Base-by-base conservation (phyloP, 257 asterid species). In the Catharanthus roseus region DNA sequence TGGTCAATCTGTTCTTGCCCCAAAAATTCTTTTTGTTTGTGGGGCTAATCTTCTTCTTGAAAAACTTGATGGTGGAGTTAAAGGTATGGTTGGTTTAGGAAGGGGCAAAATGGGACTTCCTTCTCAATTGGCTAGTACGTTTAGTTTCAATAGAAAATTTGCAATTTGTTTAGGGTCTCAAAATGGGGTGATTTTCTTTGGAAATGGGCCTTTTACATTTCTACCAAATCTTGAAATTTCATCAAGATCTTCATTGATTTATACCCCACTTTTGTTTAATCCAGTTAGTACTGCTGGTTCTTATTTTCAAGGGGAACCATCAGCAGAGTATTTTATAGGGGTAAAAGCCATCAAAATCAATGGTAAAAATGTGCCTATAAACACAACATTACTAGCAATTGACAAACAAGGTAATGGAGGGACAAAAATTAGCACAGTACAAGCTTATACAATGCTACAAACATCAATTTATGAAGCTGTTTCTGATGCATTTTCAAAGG, bases 71-170 rank as follows among this genome's bases (percentile, higher is more conserved):
- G 69, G 38, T 28, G 83, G 83, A 23, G 85, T 55, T 0, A 71
- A 72, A 6, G 92, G 92, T 16, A 78, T 83, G 55, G 83, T 71
- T 1, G 93, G 93, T 15, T 82, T 87, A 18, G 90, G 92, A 2
- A 65, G 86, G 47, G 77, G 68, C 24, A 70, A 41, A 0, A 79
- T 78, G 6, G 78, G 81, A 6, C 70, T 85, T 10, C 88, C 88
- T 12, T 79, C 85, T 4, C 75, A 83, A 26, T 44, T 87, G 23
- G 65, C 90, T 8, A 42, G 53, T 44, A 76, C 67, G 0, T 79
- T 83, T 23, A 73, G 81, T 55, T 78, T 87, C 28, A 44, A 31
- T 0, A 73, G 76, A 45, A 85, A 81, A 45, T 87, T 87, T 18
- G 84, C 92, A 6, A 26, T 87, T 15, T 87, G 90, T 55, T 70